phyloP scores from a whole-genome alignment of 2,329 filamentous ascomycete genomes.

The Nemania diffusa region DNA sequence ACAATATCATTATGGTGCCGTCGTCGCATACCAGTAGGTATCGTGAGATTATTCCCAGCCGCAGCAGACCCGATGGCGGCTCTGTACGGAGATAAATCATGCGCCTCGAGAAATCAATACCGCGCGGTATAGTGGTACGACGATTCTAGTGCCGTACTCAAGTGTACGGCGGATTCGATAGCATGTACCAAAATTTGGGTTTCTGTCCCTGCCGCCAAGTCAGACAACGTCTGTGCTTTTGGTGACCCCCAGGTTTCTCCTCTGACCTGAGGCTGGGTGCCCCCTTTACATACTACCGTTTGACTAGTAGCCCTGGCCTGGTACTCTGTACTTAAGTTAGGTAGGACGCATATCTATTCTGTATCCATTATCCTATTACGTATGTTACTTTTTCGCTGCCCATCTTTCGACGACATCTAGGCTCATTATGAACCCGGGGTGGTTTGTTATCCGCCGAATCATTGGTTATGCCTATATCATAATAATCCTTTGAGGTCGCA shows the following conservation, averaged over 20 bases:
- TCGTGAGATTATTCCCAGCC: conserved; percentile 18
- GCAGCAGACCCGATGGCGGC: conserved; percentile 8
- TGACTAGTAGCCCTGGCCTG: conserved; percentile 1
- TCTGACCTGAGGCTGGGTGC: conserved; percentile 17
- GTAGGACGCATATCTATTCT: neutral
- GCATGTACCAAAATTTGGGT: conserved; percentile 9
- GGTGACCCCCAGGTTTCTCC: conserved; percentile 36
- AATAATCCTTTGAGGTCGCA: neutral
- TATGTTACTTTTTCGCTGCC: neutral
- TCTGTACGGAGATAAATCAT: neutral
- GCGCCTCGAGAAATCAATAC: conserved; percentile 23
- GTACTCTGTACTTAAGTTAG: neutral
- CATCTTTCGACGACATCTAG: conserved; percentile 2
- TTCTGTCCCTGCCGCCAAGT: conserved; percentile 28
- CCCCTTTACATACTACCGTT: conserved; percentile 8
- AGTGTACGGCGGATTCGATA: neutral
- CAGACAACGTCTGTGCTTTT: conserved; percentile 35
- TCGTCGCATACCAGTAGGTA: conserved; percentile 11
- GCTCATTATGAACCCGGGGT: neutral
- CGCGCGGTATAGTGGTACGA: conserved; percentile 13
- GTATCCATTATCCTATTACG: neutral
- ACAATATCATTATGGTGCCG: conserved; percentile 6
- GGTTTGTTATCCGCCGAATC: neutral
- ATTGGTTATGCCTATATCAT: neutral
- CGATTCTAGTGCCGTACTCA: neutral